These are phyloP conservation scores for Colletotrichum zoysiae DNA, from an alignment of 2,329 filamentous ascomycete species.

Conservation along the genomic window DNA sequence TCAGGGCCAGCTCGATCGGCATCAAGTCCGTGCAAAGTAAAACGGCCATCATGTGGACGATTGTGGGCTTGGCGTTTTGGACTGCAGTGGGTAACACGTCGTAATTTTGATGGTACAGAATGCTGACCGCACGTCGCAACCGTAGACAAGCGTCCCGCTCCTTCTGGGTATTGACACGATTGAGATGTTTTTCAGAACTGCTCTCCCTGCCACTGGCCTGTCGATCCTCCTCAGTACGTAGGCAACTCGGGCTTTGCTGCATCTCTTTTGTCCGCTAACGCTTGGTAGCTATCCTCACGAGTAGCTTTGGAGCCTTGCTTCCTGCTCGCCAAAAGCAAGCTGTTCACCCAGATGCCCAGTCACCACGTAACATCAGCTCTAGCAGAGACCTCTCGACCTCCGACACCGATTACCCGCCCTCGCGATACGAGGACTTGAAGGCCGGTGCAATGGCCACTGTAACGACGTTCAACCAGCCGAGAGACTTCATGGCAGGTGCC, in stretches of 20 bases:
- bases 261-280: constrained; percentile 15
- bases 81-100: constrained; percentile 60
- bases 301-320: constrained; percentile 53
- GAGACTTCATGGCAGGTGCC: constrained; percentile 45
- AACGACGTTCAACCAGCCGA: constrained; percentile 52
- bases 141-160: constrained; percentile 64
- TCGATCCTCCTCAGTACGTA: constrained; percentile 62
- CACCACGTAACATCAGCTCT: constrained; percentile 50
- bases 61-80: constrained; percentile 64
- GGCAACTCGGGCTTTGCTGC: not conserved
- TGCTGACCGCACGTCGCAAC: constrained; percentile 34
- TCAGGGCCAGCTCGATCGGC: constrained; percentile 56
- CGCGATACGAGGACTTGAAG: constrained; percentile 64
- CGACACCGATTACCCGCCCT: constrained; percentile 59
- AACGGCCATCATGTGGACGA: constrained; percentile 57
- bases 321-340: constrained; percentile 48
- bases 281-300: constrained; percentile 51
- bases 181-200: constrained; percentile 60
- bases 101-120: not conserved
- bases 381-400: constrained; percentile 57
- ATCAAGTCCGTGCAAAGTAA: constrained; percentile 51
- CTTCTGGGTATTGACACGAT: constrained; percentile 61
- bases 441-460: constrained; percentile 53
- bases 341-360: constrained; percentile 53
- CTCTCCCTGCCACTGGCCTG: constrained; percentile 64